These are phyloP conservation scores for Nakaseomyces glabratus DNA, from an alignment of 1,139 yeast genomes.

Conservation along the genomic window DNA sequence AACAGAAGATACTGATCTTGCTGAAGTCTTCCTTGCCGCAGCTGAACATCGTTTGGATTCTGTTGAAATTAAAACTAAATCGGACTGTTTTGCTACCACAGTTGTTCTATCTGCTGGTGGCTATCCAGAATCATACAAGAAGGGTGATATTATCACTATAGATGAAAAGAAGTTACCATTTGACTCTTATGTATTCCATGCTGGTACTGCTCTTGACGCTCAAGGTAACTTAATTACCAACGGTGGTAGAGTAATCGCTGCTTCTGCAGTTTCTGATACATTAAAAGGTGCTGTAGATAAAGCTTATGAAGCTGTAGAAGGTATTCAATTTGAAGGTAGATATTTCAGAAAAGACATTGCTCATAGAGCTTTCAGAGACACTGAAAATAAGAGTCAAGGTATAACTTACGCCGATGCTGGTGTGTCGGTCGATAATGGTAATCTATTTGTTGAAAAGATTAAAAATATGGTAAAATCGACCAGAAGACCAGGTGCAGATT, in stretches of 20 bases:
- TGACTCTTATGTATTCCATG: constrained; percentile 77
- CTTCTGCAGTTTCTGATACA: constrained; percentile 74
- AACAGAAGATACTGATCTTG: constrained; percentile 75
- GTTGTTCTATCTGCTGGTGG: constrained; percentile 98
- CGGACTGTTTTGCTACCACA: constrained; percentile 67
- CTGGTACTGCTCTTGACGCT: constrained; percentile 61
- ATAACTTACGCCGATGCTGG: constrained; percentile 91
- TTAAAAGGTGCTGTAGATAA: constrained; percentile 72
- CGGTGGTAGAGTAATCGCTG: constrained; percentile 96
- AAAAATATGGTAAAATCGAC: constrained; percentile 91
- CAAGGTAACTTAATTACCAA: constrained; percentile 58
- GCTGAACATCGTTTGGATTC: constrained; percentile 93
- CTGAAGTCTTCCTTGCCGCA: constrained; percentile 85
- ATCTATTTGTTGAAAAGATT: constrained; percentile 78
- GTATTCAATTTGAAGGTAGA: constrained; percentile 61
- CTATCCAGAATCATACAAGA: constrained; percentile 78
- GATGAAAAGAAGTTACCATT: constrained; percentile 39
- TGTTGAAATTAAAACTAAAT: constrained; percentile 54
- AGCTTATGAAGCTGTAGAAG: constrained; percentile 79
- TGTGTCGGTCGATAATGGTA: constrained; percentile 95
- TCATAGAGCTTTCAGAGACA: constrained; percentile 79
- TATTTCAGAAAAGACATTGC: constrained; percentile 92
- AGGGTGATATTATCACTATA: constrained; percentile 77
- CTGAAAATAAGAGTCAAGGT: constrained; percentile 27
- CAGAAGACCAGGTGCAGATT: constrained; percentile 91